A percentile compares a stretch with the other conserved stretches of the same genome.
These are phyloP conservation scores for Trichosporon sp. DNA, from an alignment of 1,284 basidiomycete genomes.

Conservation along the genomic window DNA sequence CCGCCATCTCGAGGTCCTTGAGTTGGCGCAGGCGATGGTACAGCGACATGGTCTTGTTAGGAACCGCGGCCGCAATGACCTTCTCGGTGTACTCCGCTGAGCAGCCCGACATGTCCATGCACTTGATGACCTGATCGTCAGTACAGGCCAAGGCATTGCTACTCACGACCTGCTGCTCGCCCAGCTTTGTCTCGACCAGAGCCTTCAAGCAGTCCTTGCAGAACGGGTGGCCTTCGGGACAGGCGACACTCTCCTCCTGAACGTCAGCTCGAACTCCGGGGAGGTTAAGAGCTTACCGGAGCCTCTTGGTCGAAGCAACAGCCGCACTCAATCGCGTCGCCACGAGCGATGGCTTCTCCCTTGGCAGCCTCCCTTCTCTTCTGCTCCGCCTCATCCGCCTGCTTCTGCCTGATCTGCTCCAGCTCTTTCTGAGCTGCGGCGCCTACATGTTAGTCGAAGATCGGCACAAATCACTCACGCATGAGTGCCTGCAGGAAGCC, in stretches of 20 bases:
- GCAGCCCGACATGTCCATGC: conserved; percentile 74
- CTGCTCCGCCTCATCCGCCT: conserved; percentile 30
- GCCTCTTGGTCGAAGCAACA: conserved; percentile 70
- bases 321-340: conserved; percentile 66
- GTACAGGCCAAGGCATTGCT: background rate
- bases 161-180: conserved; percentile 44
- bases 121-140: conserved; percentile 56
- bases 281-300: conserved; percentile 55
- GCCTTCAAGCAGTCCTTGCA: conserved; percentile 57
- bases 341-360: conserved; percentile 48
- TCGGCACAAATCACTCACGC: background rate
- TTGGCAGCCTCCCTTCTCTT: conserved; percentile 22
- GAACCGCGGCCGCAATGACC: conserved; percentile 56
- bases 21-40: conserved; percentile 68
- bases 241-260: conserved; percentile 75
- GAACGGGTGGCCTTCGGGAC: conserved; percentile 72
- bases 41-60: conserved; percentile 58
- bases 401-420: conserved; percentile 31
- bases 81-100: conserved; percentile 60
- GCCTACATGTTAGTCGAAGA: conserved; percentile 4
- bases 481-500: conserved; percentile 10
- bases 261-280: conserved; percentile 4
- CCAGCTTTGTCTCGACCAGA: conserved; percentile 46
- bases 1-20: conserved; percentile 69
- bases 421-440: conserved; percentile 13